A percentile compares a stretch with the other conserved stretches of the same genome.
phyloP scores from a whole-genome alignment of 169 alveolate species.

The Perkinsus chesapeaki region DNA sequence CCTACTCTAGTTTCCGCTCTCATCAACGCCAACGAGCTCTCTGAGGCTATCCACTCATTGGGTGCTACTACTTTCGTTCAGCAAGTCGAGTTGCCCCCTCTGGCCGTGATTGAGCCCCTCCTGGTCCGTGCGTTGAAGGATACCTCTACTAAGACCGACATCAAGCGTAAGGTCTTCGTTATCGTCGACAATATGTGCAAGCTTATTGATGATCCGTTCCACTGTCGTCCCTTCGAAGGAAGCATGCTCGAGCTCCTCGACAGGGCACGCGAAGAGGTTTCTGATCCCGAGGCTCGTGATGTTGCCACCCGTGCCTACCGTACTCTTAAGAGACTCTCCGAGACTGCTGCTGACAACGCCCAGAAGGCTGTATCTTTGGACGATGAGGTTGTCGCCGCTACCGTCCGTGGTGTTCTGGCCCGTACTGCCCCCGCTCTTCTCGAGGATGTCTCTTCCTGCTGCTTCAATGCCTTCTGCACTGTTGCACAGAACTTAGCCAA shows the following conservation, averaged over 20 bases:
- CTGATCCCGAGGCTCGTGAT: constrained; percentile 17
- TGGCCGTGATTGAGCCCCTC: constrained; percentile 34
- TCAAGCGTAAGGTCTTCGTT: constrained; percentile 30
- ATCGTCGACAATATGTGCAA: constrained; percentile 37
- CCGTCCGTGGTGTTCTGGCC: neutral
- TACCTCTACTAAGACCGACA: constrained; percentile 17
- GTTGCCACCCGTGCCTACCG: neutral
- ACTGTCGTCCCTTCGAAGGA: constrained; percentile 5
- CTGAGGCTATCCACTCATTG: neutral
- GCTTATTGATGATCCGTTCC: constrained; percentile 10
- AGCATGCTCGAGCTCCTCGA: neutral
- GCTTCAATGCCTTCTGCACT: neutral
- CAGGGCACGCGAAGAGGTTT: neutral
- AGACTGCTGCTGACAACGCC: neutral
- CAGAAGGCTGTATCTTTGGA: neutral
- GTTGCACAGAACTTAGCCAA: neutral
- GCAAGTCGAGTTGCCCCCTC: constrained; percentile 34
- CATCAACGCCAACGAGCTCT: constrained; percentile 16
- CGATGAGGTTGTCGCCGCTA: neutral
- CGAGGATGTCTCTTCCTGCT: neutral
- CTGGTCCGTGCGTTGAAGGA: constrained; percentile 28
- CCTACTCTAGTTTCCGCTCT: constrained; percentile 5
- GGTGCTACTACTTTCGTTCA: constrained; percentile 24
- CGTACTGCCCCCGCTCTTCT: neutral
- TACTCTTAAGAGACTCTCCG: neutral